These are phyloP conservation scores for Vitis riparia DNA, from an alignment of 164 flowering plant genomes.

Conservation along the genomic window DNA sequence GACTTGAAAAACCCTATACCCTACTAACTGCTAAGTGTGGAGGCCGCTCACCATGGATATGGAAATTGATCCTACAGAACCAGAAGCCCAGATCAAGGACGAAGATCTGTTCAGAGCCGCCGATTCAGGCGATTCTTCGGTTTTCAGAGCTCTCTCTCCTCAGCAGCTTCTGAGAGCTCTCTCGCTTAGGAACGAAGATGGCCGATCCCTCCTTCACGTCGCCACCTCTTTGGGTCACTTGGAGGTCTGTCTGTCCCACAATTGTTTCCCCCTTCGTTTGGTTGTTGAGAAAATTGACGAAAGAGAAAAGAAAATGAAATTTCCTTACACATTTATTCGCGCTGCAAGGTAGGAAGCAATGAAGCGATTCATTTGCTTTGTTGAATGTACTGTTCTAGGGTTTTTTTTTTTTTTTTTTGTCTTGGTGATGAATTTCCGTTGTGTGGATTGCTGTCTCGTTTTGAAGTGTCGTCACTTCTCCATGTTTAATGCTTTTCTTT, in stretches of 20 bases:
- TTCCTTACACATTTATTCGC: no score
- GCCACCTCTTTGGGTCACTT: conserved; percentile 56
- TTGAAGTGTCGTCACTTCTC: no score
- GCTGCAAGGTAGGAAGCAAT: no score
- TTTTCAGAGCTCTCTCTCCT: conserved; percentile 49
- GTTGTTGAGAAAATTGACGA: no score
- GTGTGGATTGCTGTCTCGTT: no score
- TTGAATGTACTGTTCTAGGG: no score
- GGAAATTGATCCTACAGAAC: conserved; percentile 47
- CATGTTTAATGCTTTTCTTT: no score
- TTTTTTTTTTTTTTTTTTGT: no score
- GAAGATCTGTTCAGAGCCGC: conserved; percentile 77
- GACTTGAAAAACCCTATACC: not conserved
- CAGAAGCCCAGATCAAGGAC: conserved; percentile 18
- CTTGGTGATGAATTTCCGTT: not conserved
- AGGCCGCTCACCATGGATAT: conserved; percentile 40
- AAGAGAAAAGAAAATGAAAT: no score
- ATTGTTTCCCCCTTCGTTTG: not conserved
- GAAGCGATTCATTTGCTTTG: no score
- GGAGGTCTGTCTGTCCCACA: conserved; percentile 39
- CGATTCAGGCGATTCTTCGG: conserved; percentile 55
- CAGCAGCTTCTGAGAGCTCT: conserved; percentile 41
- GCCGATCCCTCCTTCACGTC: conserved; percentile 87
- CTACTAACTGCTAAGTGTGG: no score
- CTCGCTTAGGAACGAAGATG: conserved; percentile 79